These are phyloP conservation scores for Xylaria sp. DNA, from an alignment of 2,329 filamentous ascomycete genomes.

Conservation along the genomic window DNA sequence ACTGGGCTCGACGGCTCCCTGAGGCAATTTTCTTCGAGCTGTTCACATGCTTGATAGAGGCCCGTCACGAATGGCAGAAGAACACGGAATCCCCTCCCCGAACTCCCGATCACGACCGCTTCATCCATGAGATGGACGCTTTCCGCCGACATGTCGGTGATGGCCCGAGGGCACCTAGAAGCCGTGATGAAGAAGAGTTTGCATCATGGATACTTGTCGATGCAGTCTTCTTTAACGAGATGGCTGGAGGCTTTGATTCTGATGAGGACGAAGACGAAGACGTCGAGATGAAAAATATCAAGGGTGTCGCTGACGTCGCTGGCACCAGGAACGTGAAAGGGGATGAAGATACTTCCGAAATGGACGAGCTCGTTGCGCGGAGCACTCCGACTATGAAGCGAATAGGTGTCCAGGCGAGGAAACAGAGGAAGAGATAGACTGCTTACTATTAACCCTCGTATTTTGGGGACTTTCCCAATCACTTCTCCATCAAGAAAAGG, in stretches of 20 bases:
- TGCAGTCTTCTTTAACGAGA: slow-evolving; percentile 5
- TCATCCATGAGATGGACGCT: slow-evolving; percentile 2
- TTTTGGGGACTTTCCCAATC: background rate
- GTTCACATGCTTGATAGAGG: slow-evolving; percentile 7
- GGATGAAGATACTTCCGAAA: background rate
- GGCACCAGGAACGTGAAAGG: too few species aligned
- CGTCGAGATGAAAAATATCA: background rate
- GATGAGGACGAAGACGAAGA: background rate
- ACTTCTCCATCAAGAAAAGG: background rate
- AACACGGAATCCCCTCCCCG: background rate
- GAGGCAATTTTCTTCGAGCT: slow-evolving; percentile 19
- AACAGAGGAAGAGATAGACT: background rate
- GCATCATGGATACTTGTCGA: slow-evolving; percentile 10
- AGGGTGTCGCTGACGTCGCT: background rate
- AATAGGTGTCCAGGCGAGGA: background rate
- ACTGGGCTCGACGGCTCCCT: background rate
- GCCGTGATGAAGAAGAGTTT: background rate
- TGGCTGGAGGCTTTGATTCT: background rate
- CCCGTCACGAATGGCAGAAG: slow-evolving; percentile 4
- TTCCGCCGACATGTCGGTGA: slow-evolving; percentile 13
- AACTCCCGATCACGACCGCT: background rate
- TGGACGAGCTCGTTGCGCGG: too few species aligned
- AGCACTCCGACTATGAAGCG: background rate
- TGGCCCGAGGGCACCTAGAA: background rate
- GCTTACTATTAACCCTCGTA: background rate